phyloP scores from a whole-genome alignment of 2,329 filamentous ascomycete species.

The Trichoderma cornu-damae region DNA sequence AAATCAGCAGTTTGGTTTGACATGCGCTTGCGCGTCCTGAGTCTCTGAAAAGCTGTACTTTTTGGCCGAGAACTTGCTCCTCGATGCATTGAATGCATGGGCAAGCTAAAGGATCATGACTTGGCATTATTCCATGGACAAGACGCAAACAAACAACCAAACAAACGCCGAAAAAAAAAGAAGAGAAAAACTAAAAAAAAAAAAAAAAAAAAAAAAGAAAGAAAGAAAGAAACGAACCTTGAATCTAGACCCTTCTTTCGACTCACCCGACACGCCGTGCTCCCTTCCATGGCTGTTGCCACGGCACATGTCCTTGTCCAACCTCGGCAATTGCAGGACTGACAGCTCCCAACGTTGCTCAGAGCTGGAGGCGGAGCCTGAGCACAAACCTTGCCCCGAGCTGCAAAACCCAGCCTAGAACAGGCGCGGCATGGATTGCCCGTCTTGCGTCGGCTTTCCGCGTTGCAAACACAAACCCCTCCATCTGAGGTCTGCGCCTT shows the following conservation, averaged over 20 bases:
- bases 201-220: background rate
- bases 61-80: too few relatives aligned
- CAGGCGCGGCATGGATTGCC: background rate
- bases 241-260: background rate
- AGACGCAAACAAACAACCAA: too few relatives aligned
- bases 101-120: too few relatives aligned
- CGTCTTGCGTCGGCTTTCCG: background rate
- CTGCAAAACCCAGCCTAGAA: background rate
- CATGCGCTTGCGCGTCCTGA: too few relatives aligned
- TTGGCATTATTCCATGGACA: too few relatives aligned
- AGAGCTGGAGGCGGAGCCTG: conserved; percentile 2
- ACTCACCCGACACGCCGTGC: background rate
- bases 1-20: too few relatives aligned
- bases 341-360: background rate
- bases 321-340: background rate
- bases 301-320: background rate
- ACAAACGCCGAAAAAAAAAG: background rate
- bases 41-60: too few relatives aligned
- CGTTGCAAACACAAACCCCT: background rate
- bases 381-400: conserved; percentile 3
- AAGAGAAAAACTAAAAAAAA: too few relatives aligned
- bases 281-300: background rate
- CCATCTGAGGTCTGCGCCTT: background rate
- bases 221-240: too few relatives aligned
- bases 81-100: too few relatives aligned